Evolutionary conservation across 306 rosid species (phyloP).

Genomic region (Pyrus bretschneideri): DNA sequence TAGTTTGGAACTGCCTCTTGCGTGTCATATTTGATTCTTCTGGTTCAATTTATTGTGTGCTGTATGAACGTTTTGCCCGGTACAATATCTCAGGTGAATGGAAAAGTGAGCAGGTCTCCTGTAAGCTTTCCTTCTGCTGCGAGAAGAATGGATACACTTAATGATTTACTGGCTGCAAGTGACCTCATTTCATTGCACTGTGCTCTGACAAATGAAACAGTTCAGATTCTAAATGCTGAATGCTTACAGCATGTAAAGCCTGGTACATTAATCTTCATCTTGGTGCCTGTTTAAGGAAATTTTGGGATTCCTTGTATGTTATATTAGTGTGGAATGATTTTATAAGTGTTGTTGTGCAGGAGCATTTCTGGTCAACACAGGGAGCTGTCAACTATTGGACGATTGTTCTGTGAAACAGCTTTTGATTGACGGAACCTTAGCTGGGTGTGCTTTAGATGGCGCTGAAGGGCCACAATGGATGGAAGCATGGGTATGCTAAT

Average conservation of each 20-base stretch:
- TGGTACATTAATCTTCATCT: constrained; percentile 37
- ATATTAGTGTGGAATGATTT: constrained; percentile 10
- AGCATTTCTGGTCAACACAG: constrained; percentile 91
- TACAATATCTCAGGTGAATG: constrained; percentile 46
- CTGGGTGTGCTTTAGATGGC: constrained; percentile 98
- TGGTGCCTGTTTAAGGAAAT: constrained; percentile 1
- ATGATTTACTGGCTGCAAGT: constrained; percentile 94
- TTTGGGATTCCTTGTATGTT: not conserved
- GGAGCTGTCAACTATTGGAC: constrained; percentile 91
- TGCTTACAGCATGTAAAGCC: constrained; percentile 91
- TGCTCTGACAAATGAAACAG: constrained; percentile 80
- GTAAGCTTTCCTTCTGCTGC: constrained; percentile 77
- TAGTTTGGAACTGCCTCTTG: not conserved
- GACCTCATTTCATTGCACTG: constrained; percentile 95
- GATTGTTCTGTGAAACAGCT: constrained; percentile 98
- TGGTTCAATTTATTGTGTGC: not conserved
- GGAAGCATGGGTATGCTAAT: constrained; percentile 96
- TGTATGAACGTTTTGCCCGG: constrained; percentile 2
- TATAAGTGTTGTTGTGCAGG: constrained; percentile 38
- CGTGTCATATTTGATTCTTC: not conserved
- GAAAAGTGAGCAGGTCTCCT: constrained; percentile 31
- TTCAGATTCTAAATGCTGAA: constrained; percentile 85
- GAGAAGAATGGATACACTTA: constrained; percentile 95
- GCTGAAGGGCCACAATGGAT: constrained; percentile 99
- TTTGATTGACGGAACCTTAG: constrained; percentile 90